Percentiles rank a stretch among this genome's conserved stretches.
Conservation (phyloP, 495 filamentous ascomycete species). For the Penicillium crystallinum region DNA sequence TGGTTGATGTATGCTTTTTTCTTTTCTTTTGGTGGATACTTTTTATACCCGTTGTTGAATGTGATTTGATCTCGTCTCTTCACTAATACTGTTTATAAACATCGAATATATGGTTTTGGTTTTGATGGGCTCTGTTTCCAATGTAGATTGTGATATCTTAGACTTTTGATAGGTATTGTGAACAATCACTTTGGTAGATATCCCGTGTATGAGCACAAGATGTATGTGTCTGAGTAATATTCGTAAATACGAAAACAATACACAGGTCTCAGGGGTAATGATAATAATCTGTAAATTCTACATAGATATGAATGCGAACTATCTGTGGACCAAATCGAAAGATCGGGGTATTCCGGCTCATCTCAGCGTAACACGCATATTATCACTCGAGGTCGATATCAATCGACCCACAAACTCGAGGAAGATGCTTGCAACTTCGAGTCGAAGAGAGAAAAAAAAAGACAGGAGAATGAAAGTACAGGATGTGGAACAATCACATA, state of each 20-base stretch:
- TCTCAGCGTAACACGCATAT: slow-evolving; percentile 9
- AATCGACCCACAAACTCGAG: slow-evolving; percentile 4
- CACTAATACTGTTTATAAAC: neutral
- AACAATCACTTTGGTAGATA: too few relatives aligned
- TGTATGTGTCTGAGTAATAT: too few relatives aligned
- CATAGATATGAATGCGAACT: slow-evolving; percentile 5
- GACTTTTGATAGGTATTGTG: too few relatives aligned
- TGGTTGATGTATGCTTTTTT: neutral
- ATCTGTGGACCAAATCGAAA: slow-evolving; percentile 6
- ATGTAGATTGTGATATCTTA: too few relatives aligned
- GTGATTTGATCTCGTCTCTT: neutral
- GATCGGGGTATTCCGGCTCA: slow-evolving; percentile 16
- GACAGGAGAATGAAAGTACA: neutral
- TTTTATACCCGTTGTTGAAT: neutral
- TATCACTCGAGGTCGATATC: slow-evolving; percentile 8
- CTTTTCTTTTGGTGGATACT: neutral
- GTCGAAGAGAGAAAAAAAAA: neutral
- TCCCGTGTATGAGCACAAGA: too few relatives aligned
- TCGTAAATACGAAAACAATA: too few relatives aligned
- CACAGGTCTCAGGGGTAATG: neutral
- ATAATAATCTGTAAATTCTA: slow-evolving; percentile 5
- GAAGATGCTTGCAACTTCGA: slow-evolving; percentile 3
- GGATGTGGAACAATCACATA: neutral
- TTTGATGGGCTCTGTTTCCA: too few relatives aligned
- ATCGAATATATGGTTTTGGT: neutral